Base-by-base conservation (phyloP, 176 grass and related monocot genomes). In the bread wheat (Triticum aestivum) region DNA sequence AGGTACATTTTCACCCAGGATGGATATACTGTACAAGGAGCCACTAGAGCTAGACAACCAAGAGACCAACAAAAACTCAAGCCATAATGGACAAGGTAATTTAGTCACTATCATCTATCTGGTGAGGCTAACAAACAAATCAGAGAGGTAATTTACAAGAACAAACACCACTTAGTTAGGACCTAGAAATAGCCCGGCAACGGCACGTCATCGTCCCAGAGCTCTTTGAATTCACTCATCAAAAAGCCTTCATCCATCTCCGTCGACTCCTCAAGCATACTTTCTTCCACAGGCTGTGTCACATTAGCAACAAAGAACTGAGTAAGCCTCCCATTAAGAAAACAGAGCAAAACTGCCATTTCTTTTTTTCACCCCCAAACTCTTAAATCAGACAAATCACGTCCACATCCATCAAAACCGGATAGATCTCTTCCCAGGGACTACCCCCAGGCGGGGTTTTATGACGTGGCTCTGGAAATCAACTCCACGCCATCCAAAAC, bases 201-300 rank as follows among this genome's bases (percentile, higher is more conserved):
- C 61, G 39, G 51, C 37, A 86, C 75, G 72, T 91, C 97, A 26
- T 92, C 90, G 65, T 94, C 88, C 87, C 87, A 96, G 8, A 98
- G 88, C 81, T 98, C 92, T 94, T 85, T 80, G 75, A 96, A 83
- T 65, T 96, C 97, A 66, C 73, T 77, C 92, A 92, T 92, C 78
- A 98, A 67, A 79, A 94, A 91, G 37, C 87, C 84, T 39, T 94
- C 89, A 30, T 86, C 94, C 84, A 84, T 84, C 35, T 88, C 93
- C 24, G 88, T 77, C 11, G 88, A 87, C n/a, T 89, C 90, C 42
- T 90, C 91, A 0, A 87, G 69, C 75, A 91, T 83, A 44, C 44
- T 96, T 52, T 94, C 94, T 73, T 98, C 84, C 83, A 88, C 86
- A 45, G 84, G 91, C 96, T 79, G 4, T 9, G 71, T 79, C 27